These are phyloP conservation scores for Paramecium primaurelia DNA, from an alignment of 73 alveolate genomes.

Conservation along the genomic window DNA sequence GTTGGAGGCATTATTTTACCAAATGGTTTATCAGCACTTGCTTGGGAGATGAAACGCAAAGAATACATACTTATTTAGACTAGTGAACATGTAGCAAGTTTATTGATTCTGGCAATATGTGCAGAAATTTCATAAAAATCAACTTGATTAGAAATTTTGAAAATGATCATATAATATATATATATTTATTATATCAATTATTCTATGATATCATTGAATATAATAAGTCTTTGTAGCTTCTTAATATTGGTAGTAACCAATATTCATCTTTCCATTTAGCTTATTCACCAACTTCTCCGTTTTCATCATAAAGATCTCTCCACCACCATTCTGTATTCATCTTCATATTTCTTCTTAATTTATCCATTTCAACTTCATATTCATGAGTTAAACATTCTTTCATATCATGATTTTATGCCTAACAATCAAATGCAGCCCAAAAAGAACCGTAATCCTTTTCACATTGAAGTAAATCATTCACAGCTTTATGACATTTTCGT, in stretches of 20 bases:
- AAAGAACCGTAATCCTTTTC: conserved; percentile 59
- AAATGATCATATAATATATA: neutral
- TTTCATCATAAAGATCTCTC: conserved; percentile 67
- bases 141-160: neutral
- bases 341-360: conserved; percentile 67
- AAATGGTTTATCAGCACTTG: neutral
- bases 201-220: neutral
- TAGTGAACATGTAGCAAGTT: neutral
- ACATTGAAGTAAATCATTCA: conserved; percentile 57
- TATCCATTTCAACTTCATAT: conserved; percentile 67
- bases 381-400: conserved; percentile 64
- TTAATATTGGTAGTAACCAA: conserved; percentile 7
- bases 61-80: neutral
- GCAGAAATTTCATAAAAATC: neutral
- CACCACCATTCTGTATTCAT: conserved; percentile 75
- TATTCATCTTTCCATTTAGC: conserved; percentile 63
- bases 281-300: conserved; percentile 69
- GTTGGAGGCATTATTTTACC: neutral
- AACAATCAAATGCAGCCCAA: conserved; percentile 68
- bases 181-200: neutral
- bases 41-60: neutral
- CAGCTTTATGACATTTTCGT: conserved; percentile 62
- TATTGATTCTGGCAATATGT: neutral
- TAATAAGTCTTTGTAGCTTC: neutral
- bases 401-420: conserved; percentile 61